phyloP scores from a whole-genome alignment of 768 basidiomycete species.

The Leccinum disarticulatum region DNA sequence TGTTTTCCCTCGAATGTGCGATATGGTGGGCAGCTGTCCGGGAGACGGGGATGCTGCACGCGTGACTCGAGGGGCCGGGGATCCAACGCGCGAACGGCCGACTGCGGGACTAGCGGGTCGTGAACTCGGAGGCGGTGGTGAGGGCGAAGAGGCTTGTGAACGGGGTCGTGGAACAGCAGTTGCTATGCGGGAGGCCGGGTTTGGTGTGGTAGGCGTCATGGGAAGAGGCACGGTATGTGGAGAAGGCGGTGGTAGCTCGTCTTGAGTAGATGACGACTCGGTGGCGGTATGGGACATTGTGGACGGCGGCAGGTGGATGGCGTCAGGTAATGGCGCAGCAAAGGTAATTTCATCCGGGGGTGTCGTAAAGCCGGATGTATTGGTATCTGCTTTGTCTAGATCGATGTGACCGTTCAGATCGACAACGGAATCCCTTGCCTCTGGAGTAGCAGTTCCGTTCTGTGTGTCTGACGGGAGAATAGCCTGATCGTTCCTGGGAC shows the following conservation, averaged over 20 bases:
- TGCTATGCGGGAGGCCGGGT: slow-evolving; percentile 25
- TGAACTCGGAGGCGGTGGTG: slow-evolving; percentile 30
- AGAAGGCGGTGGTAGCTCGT: slow-evolving; percentile 15
- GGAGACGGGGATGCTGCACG: slow-evolving; percentile 14
- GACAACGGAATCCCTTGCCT: slow-evolving; percentile 1
- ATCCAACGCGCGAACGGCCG: slow-evolving; percentile 26
- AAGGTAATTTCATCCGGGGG: slow-evolving; percentile 25
- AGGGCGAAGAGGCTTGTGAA: slow-evolving; percentile 30
- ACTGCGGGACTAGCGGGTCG: slow-evolving; percentile 31
- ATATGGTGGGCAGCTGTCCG: slow-evolving; percentile 4
- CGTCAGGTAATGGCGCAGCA: slow-evolving; percentile 12
- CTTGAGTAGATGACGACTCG: slow-evolving; percentile 1
- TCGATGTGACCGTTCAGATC: slow-evolving; percentile 6
- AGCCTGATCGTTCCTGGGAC: slow-evolving; percentile 13
- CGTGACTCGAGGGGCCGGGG: slow-evolving; percentile 18
- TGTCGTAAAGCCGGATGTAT: slow-evolving; percentile 16
- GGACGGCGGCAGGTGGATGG: neutral
- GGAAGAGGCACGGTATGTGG: slow-evolving; percentile 26
- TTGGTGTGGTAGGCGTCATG: slow-evolving; percentile 21
- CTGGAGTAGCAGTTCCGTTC: neutral
- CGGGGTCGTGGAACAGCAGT: slow-evolving; percentile 33
- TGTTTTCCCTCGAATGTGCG: slow-evolving; percentile 19
- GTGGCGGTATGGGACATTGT: slow-evolving; percentile 4
- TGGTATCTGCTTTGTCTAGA: slow-evolving; percentile 8
- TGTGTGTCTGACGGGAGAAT: slow-evolving; percentile 1